Evolutionary conservation across 2,329 filamentous ascomycete genomes (phyloP).

Genomic region (Keithomyces neogunnii): DNA sequence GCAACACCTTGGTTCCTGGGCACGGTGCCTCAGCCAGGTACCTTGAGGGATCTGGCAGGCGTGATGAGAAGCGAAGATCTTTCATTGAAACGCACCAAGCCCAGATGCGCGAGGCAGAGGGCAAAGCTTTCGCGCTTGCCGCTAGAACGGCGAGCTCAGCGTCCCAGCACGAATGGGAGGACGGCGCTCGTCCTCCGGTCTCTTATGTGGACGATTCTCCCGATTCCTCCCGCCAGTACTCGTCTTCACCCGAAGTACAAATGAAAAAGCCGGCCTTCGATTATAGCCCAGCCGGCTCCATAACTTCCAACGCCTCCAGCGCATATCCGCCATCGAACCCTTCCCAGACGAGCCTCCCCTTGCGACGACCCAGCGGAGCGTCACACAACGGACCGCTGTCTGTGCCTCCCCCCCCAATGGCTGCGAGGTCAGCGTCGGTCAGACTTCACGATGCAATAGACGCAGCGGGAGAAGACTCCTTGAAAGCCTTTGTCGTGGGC

Average conservation of each 20-base stretch:
- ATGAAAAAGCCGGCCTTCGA: slow-evolving; percentile 18
- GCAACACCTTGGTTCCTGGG: slow-evolving; percentile 22
- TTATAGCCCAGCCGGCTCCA: slow-evolving; percentile 33
- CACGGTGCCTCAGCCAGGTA: slow-evolving; percentile 29
- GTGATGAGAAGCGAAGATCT: slow-evolving; percentile 46
- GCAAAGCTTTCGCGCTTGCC: slow-evolving; percentile 48
- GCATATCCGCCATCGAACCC: slow-evolving; percentile 15
- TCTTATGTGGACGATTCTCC: slow-evolving; percentile 16
- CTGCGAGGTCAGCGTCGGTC: slow-evolving; percentile 25
- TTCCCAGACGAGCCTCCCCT: slow-evolving; percentile 9
- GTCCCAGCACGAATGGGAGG: slow-evolving; percentile 24
- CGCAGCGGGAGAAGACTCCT: slow-evolving; percentile 53
- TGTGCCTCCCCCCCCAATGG: slow-evolving; percentile 14
- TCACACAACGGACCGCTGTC: slow-evolving; percentile 15
- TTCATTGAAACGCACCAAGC: slow-evolving; percentile 51
- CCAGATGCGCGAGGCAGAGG: slow-evolving; percentile 53
- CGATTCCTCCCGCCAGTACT: slow-evolving; percentile 14
- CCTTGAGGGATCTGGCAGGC: slow-evolving; percentile 30
- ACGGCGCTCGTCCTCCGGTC: slow-evolving; percentile 12
- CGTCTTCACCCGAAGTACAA: slow-evolving; percentile 20
- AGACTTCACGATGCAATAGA: slow-evolving; percentile 32
- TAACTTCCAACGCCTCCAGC: slow-evolving; percentile 24
- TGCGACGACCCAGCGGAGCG: slow-evolving; percentile 15
- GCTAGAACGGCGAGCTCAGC: slow-evolving; percentile 24
- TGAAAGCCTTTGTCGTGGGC: slow-evolving; percentile 60